phyloP scores from a whole-genome alignment of 192 early-diverging fungal species.

The Dimargaris cristalligena region DNA sequence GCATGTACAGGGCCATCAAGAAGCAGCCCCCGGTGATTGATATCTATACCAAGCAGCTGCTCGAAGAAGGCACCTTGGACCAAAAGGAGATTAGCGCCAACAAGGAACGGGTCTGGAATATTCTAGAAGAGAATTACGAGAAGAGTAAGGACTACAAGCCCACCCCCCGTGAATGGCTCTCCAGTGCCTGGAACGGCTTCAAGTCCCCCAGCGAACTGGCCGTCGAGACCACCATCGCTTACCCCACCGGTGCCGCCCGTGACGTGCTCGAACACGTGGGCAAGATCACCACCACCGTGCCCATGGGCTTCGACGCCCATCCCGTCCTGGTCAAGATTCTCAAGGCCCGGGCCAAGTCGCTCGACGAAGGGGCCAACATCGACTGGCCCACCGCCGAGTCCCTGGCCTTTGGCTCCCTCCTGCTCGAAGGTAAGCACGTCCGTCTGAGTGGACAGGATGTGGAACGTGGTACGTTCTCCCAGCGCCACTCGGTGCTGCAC shows the following conservation, averaged over 20 bases:
- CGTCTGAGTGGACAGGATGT: conserved; percentile 93
- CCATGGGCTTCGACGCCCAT: conserved; percentile 72
- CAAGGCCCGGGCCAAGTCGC: conserved; percentile 62
- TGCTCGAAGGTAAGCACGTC: conserved; percentile 83
- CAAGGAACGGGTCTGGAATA: conserved; percentile 81
- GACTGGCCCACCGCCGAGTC: conserved; percentile 95
- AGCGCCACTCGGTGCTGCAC: conserved; percentile 92
- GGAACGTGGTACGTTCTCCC: conserved; percentile 98
- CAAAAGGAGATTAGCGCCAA: conserved; percentile 65
- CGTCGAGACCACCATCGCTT: conserved; percentile 47
- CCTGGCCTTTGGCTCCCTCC: conserved; percentile 80
- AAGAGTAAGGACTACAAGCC: conserved; percentile 82
- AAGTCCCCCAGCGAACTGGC: conserved; percentile 61
- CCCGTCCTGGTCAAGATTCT: conserved; percentile 74
- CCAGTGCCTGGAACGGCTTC: conserved; percentile 79
- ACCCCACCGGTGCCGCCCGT: conserved; percentile 47
- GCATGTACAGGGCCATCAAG: conserved; percentile 86
- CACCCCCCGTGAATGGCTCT: conserved; percentile 83
- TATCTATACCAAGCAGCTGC: conserved; percentile 70
- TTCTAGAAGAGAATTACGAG: conserved; percentile 82
- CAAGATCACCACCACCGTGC: conserved; percentile 59
- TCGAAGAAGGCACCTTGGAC: conserved; percentile 70
- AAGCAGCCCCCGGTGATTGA: conserved; percentile 70
- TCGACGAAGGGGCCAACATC: conserved; percentile 62
- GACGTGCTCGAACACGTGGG: conserved; percentile 74